phyloP scores from a whole-genome alignment of 768 basidiomycete species.

The Suillus luteus region DNA sequence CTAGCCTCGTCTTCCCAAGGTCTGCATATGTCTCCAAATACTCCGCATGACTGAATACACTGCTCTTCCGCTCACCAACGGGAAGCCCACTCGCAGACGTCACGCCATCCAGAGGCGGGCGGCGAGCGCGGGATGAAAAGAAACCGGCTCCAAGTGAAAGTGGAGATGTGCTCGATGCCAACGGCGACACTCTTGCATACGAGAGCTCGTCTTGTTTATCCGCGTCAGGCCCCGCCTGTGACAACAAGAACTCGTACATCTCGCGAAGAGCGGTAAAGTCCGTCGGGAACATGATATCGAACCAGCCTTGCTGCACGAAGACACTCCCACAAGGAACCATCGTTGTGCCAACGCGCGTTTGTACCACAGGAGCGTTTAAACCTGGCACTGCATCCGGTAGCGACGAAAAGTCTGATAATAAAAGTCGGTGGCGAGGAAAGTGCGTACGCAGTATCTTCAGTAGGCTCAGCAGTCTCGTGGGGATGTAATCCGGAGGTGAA shows the following conservation, averaged over 20 bases:
- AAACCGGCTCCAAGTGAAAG: slow-evolving; percentile 60
- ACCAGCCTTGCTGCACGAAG: slow-evolving; percentile 92
- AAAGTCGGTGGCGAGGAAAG: slow-evolving; percentile 92
- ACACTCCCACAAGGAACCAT: slow-evolving; percentile 90
- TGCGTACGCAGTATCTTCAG: slow-evolving; percentile 77
- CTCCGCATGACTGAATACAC: slow-evolving; percentile 85
- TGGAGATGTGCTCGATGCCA: slow-evolving; percentile 50
- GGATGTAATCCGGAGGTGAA: slow-evolving; percentile 85
- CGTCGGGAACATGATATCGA: slow-evolving; percentile 99
- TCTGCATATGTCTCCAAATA: slow-evolving; percentile 89
- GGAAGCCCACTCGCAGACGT: slow-evolving; percentile 74
- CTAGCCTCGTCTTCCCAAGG: slow-evolving; percentile 64
- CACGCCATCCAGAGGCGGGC: slow-evolving; percentile 70
- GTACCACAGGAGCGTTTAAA: slow-evolving; percentile 85
- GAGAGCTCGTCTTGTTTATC: slow-evolving; percentile 25
- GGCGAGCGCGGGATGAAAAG: slow-evolving; percentile 61
- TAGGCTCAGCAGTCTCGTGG: slow-evolving; percentile 86
- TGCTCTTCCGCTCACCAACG: slow-evolving; percentile 78
- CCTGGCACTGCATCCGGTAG: slow-evolving; percentile 80
- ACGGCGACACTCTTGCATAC: slow-evolving; percentile 50
- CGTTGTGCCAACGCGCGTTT: slow-evolving; percentile 82
- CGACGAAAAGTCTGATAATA: slow-evolving; percentile 90
- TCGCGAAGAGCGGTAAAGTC: slow-evolving; percentile 82
- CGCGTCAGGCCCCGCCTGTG: slow-evolving; percentile 40
- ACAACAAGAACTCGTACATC: slow-evolving; percentile 86